These are phyloP conservation scores for Tulasnella sp. DNA, from an alignment of 768 basidiomycete species.

Conservation along the genomic window DNA sequence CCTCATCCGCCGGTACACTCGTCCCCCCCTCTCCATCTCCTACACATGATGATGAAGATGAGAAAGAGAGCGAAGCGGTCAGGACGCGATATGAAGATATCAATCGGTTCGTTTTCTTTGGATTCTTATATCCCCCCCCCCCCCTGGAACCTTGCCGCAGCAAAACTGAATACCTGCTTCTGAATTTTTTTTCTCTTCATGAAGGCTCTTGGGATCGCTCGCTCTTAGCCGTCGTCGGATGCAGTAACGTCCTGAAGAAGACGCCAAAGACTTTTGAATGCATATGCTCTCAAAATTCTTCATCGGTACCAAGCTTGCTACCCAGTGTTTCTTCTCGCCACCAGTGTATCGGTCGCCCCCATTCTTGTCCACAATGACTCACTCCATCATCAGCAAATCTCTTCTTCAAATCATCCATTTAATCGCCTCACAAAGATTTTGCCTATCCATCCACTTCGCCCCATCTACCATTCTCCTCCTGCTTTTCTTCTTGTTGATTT, in stretches of 20 bases:
- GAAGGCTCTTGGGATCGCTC: conserved; percentile 50
- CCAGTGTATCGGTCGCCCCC: too few species aligned
- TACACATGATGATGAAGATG: background rate
- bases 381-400: too few species aligned
- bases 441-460: background rate
- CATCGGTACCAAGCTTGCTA: background rate
- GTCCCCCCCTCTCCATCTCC: background rate
- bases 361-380: too few species aligned
- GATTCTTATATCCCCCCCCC: background rate
- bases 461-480: background rate
- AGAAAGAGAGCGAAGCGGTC: conserved; percentile 6
- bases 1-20: too few species aligned
- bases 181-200: background rate
- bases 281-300: background rate
- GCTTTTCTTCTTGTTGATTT: background rate
- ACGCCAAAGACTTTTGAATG: background rate
- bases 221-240: conserved; percentile 48
- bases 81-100: conserved; percentile 16
- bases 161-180: too few species aligned
- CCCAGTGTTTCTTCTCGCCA: background rate
- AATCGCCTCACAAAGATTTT: background rate
- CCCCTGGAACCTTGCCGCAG: background rate
- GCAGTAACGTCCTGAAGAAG: conserved; percentile 19
- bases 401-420: too few species aligned
- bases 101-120: conserved; percentile 9